phyloP scores from a whole-genome alignment of 768 basidiomycete genomes.

The Candolleomyces efflorescens region DNA sequence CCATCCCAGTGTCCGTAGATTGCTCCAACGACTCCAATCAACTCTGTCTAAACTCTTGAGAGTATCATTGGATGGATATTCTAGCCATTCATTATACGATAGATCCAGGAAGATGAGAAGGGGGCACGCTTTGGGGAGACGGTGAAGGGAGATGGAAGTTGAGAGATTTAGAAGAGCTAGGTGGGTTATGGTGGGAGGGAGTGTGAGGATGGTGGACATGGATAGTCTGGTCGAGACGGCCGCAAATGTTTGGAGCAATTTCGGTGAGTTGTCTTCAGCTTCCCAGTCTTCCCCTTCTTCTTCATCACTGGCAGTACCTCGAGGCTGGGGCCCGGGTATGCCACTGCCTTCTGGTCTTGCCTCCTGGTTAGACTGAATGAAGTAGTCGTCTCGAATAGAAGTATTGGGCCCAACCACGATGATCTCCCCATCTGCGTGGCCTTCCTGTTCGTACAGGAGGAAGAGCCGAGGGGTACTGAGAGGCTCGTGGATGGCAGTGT shows the following conservation, averaged over 20 bases:
- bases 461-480: constrained; percentile 46
- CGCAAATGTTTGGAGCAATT: constrained; percentile 42
- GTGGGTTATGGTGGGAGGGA: constrained; percentile 64
- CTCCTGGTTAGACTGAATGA: constrained; percentile 22
- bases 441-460: constrained; percentile 43
- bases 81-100: constrained; percentile 57
- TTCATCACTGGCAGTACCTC: not conserved
- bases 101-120: constrained; percentile 61
- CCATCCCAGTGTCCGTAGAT: constrained; percentile 52
- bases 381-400: constrained; percentile 38
- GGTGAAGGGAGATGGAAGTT: constrained; percentile 45
- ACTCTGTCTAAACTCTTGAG: constrained; percentile 41
- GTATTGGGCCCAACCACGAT: constrained; percentile 57
- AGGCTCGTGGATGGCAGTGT: constrained; percentile 54
- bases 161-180: constrained; percentile 55
- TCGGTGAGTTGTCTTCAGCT: constrained; percentile 27
- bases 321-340: too few species aligned
- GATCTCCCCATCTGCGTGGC: constrained; percentile 60
- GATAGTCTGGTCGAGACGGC: constrained; percentile 47
- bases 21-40: constrained; percentile 54
- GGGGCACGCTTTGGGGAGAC: constrained; percentile 57
- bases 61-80: constrained; percentile 22
- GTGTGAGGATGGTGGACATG: constrained; percentile 38
- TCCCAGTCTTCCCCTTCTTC: constrained; percentile 46
- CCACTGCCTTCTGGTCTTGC: constrained; percentile 2